phyloP scores from a whole-genome alignment of 495 filamentous ascomycete species.

The Hyaloscypha hepaticicola region DNA sequence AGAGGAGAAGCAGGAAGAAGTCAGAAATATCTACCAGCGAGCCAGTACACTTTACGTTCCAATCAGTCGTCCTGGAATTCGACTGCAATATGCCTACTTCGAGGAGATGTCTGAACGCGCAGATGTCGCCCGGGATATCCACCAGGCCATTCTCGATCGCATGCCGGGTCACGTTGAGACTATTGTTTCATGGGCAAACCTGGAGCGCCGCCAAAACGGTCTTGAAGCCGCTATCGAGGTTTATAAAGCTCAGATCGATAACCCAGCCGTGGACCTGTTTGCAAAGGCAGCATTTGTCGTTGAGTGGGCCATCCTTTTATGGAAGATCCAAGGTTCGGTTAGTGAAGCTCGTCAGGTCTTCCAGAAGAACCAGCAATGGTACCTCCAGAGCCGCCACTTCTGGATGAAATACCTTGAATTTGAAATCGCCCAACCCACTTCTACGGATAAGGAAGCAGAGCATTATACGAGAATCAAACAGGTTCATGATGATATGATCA shows the following conservation, averaged over 20 bases:
- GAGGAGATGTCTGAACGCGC: slow-evolving; percentile 79
- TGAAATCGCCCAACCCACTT: slow-evolving; percentile 85
- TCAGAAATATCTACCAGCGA: slow-evolving; percentile 89
- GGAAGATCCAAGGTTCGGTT: slow-evolving; percentile 83
- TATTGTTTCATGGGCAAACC: slow-evolving; percentile 84
- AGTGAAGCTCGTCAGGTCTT: slow-evolving; percentile 88
- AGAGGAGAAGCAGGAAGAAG: slow-evolving; percentile 79
- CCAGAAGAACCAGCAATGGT: slow-evolving; percentile 78
- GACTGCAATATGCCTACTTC: slow-evolving; percentile 90
- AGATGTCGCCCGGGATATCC: slow-evolving; percentile 78
- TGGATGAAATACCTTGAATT: slow-evolving; percentile 89
- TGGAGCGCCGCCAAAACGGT: slow-evolving; percentile 80
- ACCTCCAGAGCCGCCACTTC: slow-evolving; percentile 85
- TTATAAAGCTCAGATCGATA: slow-evolving; percentile 77
- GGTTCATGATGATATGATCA: slow-evolving; percentile 75
- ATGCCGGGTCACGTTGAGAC: slow-evolving; percentile 79
- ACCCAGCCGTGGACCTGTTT: slow-evolving; percentile 66
- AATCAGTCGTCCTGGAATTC: slow-evolving; percentile 74
- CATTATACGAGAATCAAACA: slow-evolving; percentile 75
- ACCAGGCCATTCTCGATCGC: slow-evolving; percentile 68
- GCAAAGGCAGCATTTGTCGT: slow-evolving; percentile 85
- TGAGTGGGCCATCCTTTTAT: slow-evolving; percentile 85
- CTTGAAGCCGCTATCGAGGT: slow-evolving; percentile 85
- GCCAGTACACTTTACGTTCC: slow-evolving; percentile 82
- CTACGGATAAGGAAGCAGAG: slow-evolving; percentile 56